These are phyloP conservation scores for Talaromyces albobiverticillius DNA, from an alignment of 2,329 filamentous ascomycete genomes.

Conservation along the genomic window DNA sequence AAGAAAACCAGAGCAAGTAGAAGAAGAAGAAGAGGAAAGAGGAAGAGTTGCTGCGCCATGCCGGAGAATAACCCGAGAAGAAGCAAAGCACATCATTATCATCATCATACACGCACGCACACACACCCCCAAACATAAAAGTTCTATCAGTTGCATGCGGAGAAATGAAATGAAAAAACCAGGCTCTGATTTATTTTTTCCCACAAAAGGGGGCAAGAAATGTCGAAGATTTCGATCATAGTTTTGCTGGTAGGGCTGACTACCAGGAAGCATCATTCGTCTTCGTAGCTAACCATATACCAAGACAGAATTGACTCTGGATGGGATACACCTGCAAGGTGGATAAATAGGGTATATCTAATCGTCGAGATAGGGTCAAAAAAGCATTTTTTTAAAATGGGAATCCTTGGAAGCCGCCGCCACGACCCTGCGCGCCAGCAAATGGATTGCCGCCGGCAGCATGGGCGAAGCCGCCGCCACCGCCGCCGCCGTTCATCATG, in stretches of 20 bases:
- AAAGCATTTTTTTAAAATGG: conserved; percentile 46
- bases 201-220: no score
- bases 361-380: background rate
- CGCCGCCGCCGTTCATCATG: conserved; percentile 67
- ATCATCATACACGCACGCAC: conserved; percentile 6
- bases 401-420: conserved; percentile 54
- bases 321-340: background rate
- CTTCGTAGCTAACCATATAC: no score
- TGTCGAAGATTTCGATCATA: no score
- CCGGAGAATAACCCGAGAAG: conserved; percentile 1
- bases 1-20: background rate
- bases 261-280: no score
- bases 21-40: background rate
- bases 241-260: no score
- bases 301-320: background rate
- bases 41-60: background rate
- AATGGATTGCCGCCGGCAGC: conserved; percentile 50
- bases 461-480: conserved; percentile 51
- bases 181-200: no score
- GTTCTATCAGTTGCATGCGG: background rate
- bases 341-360: background rate
- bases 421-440: conserved; percentile 35
- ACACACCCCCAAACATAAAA: background rate
- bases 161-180: background rate
- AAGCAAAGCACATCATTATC: background rate